Base-by-base conservation (phyloP, 306 rosid genomes). In the Dryas drummondii region DNA sequence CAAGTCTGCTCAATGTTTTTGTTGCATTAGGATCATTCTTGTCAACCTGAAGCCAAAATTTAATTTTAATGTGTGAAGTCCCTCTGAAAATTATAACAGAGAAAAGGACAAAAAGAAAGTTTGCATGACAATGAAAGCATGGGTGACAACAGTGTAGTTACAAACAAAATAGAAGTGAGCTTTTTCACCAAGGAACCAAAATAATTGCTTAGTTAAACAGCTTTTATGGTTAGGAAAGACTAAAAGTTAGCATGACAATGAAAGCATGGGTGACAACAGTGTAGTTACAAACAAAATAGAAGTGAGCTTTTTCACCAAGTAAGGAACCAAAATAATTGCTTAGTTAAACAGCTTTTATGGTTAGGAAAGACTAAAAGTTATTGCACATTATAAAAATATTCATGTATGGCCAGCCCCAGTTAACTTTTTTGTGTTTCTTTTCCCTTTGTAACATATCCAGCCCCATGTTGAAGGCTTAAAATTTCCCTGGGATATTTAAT, bases 1-100 rank as follows among this genome's bases (percentile, higher is more conserved):
- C 96, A 68, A 94, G 79, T 85, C 99, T 86, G 85, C 80, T 88
- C 86, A 90, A 73, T 27, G 97, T 85, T 87, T 89, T 94, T 72
- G 91, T 71, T 47, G 97, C 97, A 86, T 89, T 87, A 66, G 93
- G 99, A 75, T 94, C 97, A 74, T 84, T 83, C 79, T 70, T 83
- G 92, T 90, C 87, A 77, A 94, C 96, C 99, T 94, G 76, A 42
- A 83, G 72, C 79, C 81, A 68, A 27, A 2, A 58, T 50, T 41
- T 13, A 60, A 54, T 52, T 59, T 46, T 46, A 51, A 10, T 50
- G 41, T 65, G 62, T 27, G 12, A 51, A 59, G 11, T 9, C 17
- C 41, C 8, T 46, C 11, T 63, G 40, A 76, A 59, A 55, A 27
- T 75, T 53, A 45, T 10, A 22, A 40, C 55, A 61, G 11, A 13